Base-by-base conservation (phyloP, 2,329 filamentous ascomycete species). In the Arthroderma sp. region DNA sequence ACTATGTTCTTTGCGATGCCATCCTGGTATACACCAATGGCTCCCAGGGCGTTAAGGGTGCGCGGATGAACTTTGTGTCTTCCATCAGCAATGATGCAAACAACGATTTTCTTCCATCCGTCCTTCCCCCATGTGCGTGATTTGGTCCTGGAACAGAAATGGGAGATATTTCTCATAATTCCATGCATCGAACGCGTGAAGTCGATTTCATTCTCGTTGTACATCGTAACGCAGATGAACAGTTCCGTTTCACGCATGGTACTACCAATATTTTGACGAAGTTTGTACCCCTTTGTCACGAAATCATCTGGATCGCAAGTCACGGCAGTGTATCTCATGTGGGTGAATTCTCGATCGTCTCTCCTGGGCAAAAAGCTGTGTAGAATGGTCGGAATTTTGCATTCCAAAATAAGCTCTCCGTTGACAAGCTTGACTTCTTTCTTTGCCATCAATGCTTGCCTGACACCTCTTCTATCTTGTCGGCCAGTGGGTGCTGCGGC, bases 141-240 rank as follows among this genome's bases (percentile, higher is more conserved):
- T 70, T 93, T 91, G 56, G 85, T 87, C 56, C 93, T 85, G 19
- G 86, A 89, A 77, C 93, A 98, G 73, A 98, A 96, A 70, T 97
- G 93, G 13, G 88, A 84, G 66, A 98, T 91, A 70, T 98, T 98
- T 71, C 94, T 90, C 88, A 98, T 95, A 58, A 98, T 88, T 57
- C 91, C 93, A 70, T 97, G 89, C 91, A 98, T 97, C 0, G 93
- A 98, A 51, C 93, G 83, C 5, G 93, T 96, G 66, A 98, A 98
- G 68, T 90, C 83, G 65, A 95, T 88, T 69, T 97, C 93, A 72
- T 96, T 88, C 73, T 98, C 93, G 72, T 98, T 98, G 77, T 96
- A 97, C 93, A 97, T 97, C 65, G 93, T 98, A 61, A 98, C 79
- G 69, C 91, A 95, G 66, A 98, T 95, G 70, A 97, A 93, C 6